A percentile compares a stretch with the other conserved stretches of the same genome.
phyloP scores from a whole-genome alignment of 2,329 filamentous ascomycete species.

The Fusarium piperis region DNA sequence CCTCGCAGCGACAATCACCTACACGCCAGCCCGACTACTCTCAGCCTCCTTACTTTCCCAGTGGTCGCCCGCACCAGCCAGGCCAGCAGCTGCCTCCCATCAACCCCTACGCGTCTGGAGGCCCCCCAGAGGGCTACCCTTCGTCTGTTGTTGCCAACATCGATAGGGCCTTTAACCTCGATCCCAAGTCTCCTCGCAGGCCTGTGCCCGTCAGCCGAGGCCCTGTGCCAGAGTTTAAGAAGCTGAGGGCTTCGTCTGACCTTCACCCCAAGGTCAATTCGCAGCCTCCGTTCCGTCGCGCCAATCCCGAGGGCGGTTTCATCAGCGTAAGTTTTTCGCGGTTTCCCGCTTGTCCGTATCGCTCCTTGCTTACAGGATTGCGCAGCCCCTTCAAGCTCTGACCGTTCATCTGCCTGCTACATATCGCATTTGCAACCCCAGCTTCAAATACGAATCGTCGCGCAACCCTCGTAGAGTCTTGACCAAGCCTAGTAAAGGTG shows the following conservation, averaged over 20 bases:
- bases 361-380: conserved; percentile 20
- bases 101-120: conserved; percentile 70
- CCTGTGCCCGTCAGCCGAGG: conserved; percentile 65
- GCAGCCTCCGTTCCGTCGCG: conserved; percentile 90
- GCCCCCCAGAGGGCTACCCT: conserved; percentile 73
- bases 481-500: conserved; percentile 97
- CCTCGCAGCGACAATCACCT: conserved; percentile 78
- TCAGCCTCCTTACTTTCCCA: conserved; percentile 67
- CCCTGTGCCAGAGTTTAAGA: conserved; percentile 88
- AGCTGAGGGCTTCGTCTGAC: conserved; percentile 76
- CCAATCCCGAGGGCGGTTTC: conserved; percentile 96
- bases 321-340: conserved; percentile 77
- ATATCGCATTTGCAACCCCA: conserved; percentile 97
- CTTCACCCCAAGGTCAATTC: conserved; percentile 83
- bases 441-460: conserved; percentile 98
- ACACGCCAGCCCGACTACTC: conserved; percentile 72
- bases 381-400: conserved; percentile 90
- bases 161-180: conserved; percentile 70
- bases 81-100: conserved; percentile 79
- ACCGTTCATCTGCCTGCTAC: conserved; percentile 93
- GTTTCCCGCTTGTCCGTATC: background rate
- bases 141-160: conserved; percentile 76
- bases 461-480: conserved; percentile 94
- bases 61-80: conserved; percentile 51
- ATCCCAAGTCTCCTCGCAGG: conserved; percentile 67